Percentiles rank a stretch among this genome's conserved stretches.
Conservation (phyloP, 192 early-diverging fungal species). For the Coemansia sp. region DNA sequence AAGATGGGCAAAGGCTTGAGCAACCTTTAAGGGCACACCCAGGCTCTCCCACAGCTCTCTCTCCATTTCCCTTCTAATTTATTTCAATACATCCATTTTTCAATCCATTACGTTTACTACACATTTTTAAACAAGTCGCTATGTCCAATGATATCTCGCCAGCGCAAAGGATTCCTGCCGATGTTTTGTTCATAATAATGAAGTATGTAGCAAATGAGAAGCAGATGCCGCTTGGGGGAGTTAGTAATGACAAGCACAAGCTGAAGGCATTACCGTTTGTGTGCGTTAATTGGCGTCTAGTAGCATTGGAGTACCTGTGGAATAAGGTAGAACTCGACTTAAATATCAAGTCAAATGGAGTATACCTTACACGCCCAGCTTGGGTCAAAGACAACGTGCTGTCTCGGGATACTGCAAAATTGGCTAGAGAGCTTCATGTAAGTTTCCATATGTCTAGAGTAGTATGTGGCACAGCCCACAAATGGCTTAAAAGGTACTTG, state of each 20-base stretch:
- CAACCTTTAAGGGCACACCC: no score
- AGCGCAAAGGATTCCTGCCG: not conserved
- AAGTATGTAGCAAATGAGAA: not conserved
- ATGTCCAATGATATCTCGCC: not conserved
- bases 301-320: not conserved
- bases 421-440: not conserved
- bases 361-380: not conserved
- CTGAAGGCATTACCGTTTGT: not conserved
- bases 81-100: not conserved
- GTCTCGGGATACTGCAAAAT: not conserved
- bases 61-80: not conserved
- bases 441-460: not conserved
- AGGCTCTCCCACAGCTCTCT: not conserved
- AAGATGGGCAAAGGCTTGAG: no score
- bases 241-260: not conserved
- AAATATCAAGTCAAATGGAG: not conserved
- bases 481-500: not conserved
- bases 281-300: not conserved
- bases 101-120: not conserved
- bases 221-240: not conserved
- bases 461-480: not conserved
- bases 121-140: not conserved
- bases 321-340: not conserved
- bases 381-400: not conserved
- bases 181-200: not conserved